Percentiles rank a stretch among this genome's conserved stretches.
Conservation (phyloP, 2,329 filamentous ascomycete genomes). For the Laburnicola sp. region DNA sequence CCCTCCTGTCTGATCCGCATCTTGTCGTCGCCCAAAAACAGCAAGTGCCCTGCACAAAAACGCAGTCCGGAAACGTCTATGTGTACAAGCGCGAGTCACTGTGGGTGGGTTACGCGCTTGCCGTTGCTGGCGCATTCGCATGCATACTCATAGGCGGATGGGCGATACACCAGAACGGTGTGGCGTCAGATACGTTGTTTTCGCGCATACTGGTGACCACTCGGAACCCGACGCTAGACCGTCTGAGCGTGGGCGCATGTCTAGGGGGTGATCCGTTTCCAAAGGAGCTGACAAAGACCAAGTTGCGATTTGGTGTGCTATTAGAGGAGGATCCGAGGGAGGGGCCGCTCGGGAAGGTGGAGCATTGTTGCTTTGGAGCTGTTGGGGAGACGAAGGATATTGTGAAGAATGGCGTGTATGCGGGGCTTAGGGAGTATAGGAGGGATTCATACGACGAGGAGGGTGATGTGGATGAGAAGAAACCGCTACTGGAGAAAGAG, state of each 20-base stretch:
- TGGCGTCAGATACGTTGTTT: conserved; percentile 43
- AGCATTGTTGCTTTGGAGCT: conserved; percentile 47
- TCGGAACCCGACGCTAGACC: conserved; percentile 44
- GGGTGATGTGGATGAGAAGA: conserved; percentile 16
- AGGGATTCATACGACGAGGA: conserved; percentile 10
- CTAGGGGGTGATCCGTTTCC: conserved; percentile 48
- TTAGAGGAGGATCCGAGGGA: conserved; percentile 40
- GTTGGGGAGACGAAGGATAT: conserved; percentile 45
- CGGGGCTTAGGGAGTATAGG: conserved; percentile 34
- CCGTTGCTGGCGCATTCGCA: conserved; percentile 31
- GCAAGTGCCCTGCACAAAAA: conserved; percentile 32
- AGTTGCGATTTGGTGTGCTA: conserved; percentile 46
- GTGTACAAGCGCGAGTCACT: conserved; percentile 36
- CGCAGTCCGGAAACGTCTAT: conserved; percentile 32
- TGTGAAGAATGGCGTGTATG: conserved; percentile 43
- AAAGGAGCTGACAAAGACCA: conserved; percentile 42
- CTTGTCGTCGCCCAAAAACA: conserved; percentile 30
- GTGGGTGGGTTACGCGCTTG: conserved; percentile 44
- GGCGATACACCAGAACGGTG: conserved; percentile 42
- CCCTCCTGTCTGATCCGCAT: conserved; percentile 39
- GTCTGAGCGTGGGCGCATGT: conserved; percentile 45
- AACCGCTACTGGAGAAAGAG: conserved; percentile 12
- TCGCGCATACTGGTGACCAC: conserved; percentile 45
- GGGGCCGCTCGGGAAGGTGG: conserved; percentile 36
- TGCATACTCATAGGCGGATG: conserved; percentile 38